A percentile compares a stretch with the other conserved stretches of the same genome.
These are phyloP conservation scores for Hypoxylon fragiforme DNA, from an alignment of 495 filamentous ascomycete species.

Conservation along the genomic window DNA sequence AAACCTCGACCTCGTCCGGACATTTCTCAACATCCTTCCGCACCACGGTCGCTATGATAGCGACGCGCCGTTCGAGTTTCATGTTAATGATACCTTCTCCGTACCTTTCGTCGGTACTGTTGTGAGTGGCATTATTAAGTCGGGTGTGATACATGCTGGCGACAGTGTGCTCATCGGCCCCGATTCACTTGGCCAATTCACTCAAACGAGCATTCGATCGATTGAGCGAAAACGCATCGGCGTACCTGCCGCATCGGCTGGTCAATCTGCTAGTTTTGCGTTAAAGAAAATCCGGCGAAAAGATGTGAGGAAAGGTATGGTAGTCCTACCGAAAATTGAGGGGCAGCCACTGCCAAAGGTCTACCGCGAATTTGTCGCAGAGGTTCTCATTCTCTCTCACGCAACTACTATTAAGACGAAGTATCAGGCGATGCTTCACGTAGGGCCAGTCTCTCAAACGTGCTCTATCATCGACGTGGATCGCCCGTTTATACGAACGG, in stretches of 20 bases:
- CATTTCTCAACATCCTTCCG: slow-evolving; percentile 93
- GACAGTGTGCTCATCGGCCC: slow-evolving; percentile 89
- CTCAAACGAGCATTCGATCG: slow-evolving; percentile 82
- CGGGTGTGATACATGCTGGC: slow-evolving; percentile 83
- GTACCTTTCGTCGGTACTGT: slow-evolving; percentile 97
- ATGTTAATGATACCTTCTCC: slow-evolving; percentile 98
- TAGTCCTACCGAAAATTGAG: slow-evolving; percentile 84
- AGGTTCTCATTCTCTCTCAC: slow-evolving; percentile 93
- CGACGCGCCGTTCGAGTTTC: slow-evolving; percentile 88
- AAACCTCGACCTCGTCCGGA: slow-evolving; percentile 75
- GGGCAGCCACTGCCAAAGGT: slow-evolving; percentile 72
- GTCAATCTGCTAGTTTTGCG: slow-evolving; percentile 91
- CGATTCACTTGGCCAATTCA: slow-evolving; percentile 90
- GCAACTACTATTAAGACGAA: slow-evolving; percentile 98
- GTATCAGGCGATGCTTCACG: slow-evolving; percentile 98
- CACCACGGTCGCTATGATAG: slow-evolving; percentile 92
- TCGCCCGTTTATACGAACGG: slow-evolving; percentile 90
- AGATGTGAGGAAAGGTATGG: slow-evolving; percentile 98
- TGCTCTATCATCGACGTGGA: slow-evolving; percentile 98
- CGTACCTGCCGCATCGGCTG: slow-evolving; percentile 86
- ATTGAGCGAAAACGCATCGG: slow-evolving; percentile 95
- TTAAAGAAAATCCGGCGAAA: slow-evolving; percentile 82
- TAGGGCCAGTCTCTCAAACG: slow-evolving; percentile 92
- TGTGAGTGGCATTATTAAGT: slow-evolving; percentile 90
- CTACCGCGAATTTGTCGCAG: slow-evolving; percentile 88